These are phyloP conservation scores for Neoscytalidium dimidiatum DNA, from an alignment of 2,329 filamentous ascomycete genomes.

Conservation along the genomic window DNA sequence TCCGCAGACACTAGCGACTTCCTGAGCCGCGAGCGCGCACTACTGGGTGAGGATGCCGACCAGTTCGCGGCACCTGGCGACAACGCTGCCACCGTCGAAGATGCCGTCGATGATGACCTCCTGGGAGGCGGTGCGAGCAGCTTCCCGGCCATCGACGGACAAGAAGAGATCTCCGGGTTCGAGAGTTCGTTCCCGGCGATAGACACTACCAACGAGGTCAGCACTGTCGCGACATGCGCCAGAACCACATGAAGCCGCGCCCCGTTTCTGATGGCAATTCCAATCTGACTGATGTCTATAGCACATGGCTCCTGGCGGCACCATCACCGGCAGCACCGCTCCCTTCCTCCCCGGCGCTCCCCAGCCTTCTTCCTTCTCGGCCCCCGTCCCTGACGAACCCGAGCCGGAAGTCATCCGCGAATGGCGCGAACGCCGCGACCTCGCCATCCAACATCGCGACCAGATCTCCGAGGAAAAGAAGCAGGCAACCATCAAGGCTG, in stretches of 20 bases:
- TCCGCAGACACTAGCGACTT: constrained; percentile 76
- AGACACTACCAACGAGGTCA: constrained; percentile 69
- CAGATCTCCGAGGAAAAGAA: constrained; percentile 83
- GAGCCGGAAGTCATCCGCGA: constrained; percentile 85
- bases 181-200: constrained; percentile 91
- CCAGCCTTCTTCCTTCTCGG: constrained; percentile 37
- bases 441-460: constrained; percentile 78
- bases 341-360: constrained; percentile 55
- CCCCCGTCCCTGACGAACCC: constrained; percentile 68
- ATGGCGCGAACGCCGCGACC: constrained; percentile 90
- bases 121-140: constrained; percentile 62
- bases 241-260: background rate
- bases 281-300: constrained; percentile 34
- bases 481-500: constrained; percentile 81
- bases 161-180: constrained; percentile 63
- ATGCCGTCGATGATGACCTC: constrained; percentile 68
- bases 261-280: background rate
- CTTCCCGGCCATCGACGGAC: constrained; percentile 41
- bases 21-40: constrained; percentile 84
- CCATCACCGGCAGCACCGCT: constrained; percentile 71
- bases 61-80: constrained; percentile 83
- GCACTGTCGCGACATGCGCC: background rate
- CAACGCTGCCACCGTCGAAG: constrained; percentile 62
- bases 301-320: constrained; percentile 73
- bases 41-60: constrained; percentile 88